These are phyloP conservation scores for Durio zibethinus DNA, from an alignment of 345 rosid species.

Conservation along the genomic window DNA sequence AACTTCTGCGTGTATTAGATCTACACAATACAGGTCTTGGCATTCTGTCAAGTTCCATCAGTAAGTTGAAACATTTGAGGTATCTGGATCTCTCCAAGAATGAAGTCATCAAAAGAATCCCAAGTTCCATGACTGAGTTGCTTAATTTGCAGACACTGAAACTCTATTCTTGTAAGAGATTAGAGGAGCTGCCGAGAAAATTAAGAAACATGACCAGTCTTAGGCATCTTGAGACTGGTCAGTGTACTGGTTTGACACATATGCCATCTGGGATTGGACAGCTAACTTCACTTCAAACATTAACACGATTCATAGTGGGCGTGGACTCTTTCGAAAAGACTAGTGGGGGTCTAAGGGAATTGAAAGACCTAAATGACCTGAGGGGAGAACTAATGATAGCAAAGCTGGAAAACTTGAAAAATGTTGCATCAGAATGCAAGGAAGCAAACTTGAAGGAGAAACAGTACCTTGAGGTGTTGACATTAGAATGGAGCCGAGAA, in stretches of 20 bases:
- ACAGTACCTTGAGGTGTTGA: conserved; percentile 6
- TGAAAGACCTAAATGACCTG: conserved; percentile 13
- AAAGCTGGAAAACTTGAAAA: conserved; percentile 11
- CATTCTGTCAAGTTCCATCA: not conserved
- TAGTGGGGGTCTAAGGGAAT: not conserved
- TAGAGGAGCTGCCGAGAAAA: conserved; percentile 9
- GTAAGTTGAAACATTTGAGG: conserved; percentile 9
- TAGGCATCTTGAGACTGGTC: conserved; percentile 15
- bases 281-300: conserved; percentile 12
- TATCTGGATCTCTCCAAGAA: conserved; percentile 12
- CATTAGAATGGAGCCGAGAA: conserved; percentile 15
- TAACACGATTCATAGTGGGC: conserved; percentile 9
- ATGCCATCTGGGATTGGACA: conserved; percentile 11
- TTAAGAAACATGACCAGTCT: conserved; percentile 10
- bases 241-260: conserved; percentile 11
- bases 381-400: conserved; percentile 9
- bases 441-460: conserved; percentile 6
- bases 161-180: not conserved
- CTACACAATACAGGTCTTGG: conserved; percentile 3
- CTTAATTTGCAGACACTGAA: conserved; percentile 11
- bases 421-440: conserved; percentile 5
- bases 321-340: not conserved
- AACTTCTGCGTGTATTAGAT: not conserved
- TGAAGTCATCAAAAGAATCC: conserved; percentile 9
- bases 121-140: conserved; percentile 8